Evolutionary conservation across 306 rosid species (phyloP).

Genomic region (Fragaria iinumae): DNA sequence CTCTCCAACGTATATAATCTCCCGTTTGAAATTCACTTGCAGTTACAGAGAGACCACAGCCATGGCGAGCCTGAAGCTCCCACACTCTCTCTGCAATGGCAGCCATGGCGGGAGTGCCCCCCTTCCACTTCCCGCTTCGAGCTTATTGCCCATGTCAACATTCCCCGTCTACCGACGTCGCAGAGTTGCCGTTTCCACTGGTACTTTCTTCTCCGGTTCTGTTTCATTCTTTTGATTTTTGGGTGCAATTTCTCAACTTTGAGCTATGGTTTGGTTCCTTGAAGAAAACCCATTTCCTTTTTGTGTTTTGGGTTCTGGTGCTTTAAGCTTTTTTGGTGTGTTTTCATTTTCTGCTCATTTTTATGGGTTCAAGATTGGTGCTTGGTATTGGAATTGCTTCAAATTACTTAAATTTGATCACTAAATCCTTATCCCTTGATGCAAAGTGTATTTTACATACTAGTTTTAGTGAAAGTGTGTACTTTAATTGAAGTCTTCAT

Average conservation of each 20-base stretch:
- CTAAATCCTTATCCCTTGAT: not conserved
- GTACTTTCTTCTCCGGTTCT: constrained; percentile 25
- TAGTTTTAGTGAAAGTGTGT: not conserved
- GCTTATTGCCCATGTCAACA: constrained; percentile 15
- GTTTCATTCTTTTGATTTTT: not conserved
- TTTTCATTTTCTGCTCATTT: not conserved
- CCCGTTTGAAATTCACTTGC: constrained; percentile 13
- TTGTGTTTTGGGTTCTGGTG: not conserved
- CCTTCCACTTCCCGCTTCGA: constrained; percentile 24
- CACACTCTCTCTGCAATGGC: constrained; percentile 1
- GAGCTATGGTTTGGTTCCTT: not conserved
- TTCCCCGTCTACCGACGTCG: constrained; percentile 15
- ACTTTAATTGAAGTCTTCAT: not conserved
- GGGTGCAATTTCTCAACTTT: not conserved
- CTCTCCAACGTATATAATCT: constrained; percentile 29
- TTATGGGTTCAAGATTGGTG: constrained; percentile 6
- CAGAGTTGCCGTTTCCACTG: constrained; percentile 24
- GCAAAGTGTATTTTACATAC: not conserved
- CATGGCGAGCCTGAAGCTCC: constrained; percentile 46
- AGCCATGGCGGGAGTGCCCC: constrained; percentile 30
- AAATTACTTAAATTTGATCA: not conserved
- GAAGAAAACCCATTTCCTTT: constrained; percentile 1
- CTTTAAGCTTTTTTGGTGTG: not conserved
- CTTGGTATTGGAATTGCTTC: not conserved
- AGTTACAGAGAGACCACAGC: not conserved